Base-by-base conservation (phyloP, 148 eudicot species). In the Cornus kousa region DNA sequence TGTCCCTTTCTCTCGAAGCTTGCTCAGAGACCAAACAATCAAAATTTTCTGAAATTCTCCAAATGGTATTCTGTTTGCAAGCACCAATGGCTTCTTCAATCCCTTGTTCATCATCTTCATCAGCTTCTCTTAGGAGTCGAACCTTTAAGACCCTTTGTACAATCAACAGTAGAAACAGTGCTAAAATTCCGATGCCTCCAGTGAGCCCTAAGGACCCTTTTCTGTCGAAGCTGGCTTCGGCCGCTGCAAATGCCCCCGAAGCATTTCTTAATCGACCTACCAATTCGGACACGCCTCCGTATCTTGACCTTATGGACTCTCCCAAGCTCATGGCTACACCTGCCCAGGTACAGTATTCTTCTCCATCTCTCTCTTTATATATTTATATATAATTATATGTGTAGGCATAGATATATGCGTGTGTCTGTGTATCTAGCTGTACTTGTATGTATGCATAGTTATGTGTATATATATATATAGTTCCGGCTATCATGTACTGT, bases 181-280 rank as follows among this genome's bases (percentile, higher is more conserved):
- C 86, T 6, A 90, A 87, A 78, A 82, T 90, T 46, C 92, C 90
- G 0, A 74, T 89, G 80, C 95, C 90, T 13, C 95, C 91, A 0
- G 31, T 90, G 17, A 95, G 93, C 92, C 97, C 97, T 86, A 93
- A 89, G 40, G 97, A 93, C 79, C 95, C 94, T 12, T 95, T 91
- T 70, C 85, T 93, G 9, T 82, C 85, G 37, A 87, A 83, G 71
- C 92, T 93, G 24, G 90, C 95, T 40, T 85, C 92, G 0, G 87
- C 87, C 5, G 92, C 94, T 31, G 86, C 90, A 13, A 85, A 71
- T 9, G 82, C 90, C 5, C 98, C 95, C 33, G 97, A 92, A 68
- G 81, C 72, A 80, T 79, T 94, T 8, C 83, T 87, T 19, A 78
- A 90, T 33, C 85, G 89, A 1, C 78, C 87, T 10, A 9, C n/a